Evolutionary conservation across 2,329 filamentous ascomycete genomes (phyloP).

Genomic region (Colletotrichum euphorbiae): DNA sequence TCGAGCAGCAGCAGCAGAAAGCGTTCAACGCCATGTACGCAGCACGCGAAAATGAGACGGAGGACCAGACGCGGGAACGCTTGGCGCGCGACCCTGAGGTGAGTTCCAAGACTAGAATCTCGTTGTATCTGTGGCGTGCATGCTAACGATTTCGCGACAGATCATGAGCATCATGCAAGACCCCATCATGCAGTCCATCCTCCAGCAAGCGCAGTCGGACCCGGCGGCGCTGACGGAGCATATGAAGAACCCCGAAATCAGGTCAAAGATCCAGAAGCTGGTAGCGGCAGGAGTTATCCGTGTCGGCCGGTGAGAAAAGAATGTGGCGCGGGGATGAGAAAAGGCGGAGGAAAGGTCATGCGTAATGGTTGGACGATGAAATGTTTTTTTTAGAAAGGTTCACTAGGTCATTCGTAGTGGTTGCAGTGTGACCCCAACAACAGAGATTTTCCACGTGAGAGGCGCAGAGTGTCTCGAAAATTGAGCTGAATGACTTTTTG

Average conservation of each 20-base stretch:
- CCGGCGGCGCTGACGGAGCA: slow-evolving; percentile 94
- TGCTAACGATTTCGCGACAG: slow-evolving; percentile 49
- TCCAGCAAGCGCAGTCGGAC: slow-evolving; percentile 95
- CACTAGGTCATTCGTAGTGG: slow-evolving; percentile 39
- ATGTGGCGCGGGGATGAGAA: background rate
- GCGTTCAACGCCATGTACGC: slow-evolving; percentile 90
- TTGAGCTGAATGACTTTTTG: slow-evolving; percentile 26
- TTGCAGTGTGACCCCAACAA: slow-evolving; percentile 39
- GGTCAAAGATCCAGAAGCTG: slow-evolving; percentile 92
- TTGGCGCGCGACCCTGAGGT: slow-evolving; percentile 92
- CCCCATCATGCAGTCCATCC: slow-evolving; percentile 96
- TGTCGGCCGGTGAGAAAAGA: slow-evolving; percentile 63
- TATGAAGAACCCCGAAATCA: slow-evolving; percentile 91
- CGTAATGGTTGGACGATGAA: slow-evolving; percentile 41
- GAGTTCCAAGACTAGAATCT: slow-evolving; percentile 50
- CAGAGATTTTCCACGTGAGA: slow-evolving; percentile 35
- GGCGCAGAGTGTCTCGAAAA: background rate
- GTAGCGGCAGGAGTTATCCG: slow-evolving; percentile 93
- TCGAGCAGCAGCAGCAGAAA: slow-evolving; percentile 94
- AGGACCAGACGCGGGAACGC: slow-evolving; percentile 93
- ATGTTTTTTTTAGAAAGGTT: slow-evolving; percentile 26
- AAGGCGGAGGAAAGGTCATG: slow-evolving; percentile 32
- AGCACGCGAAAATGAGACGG: slow-evolving; percentile 91
- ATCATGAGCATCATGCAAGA: slow-evolving; percentile 94
- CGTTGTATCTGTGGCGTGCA: background rate